Evolutionary conservation across 768 basidiomycete genomes (phyloP), one percentile per base, ranked within the genome.

Genomic region (Grammothele lineata): DNA sequence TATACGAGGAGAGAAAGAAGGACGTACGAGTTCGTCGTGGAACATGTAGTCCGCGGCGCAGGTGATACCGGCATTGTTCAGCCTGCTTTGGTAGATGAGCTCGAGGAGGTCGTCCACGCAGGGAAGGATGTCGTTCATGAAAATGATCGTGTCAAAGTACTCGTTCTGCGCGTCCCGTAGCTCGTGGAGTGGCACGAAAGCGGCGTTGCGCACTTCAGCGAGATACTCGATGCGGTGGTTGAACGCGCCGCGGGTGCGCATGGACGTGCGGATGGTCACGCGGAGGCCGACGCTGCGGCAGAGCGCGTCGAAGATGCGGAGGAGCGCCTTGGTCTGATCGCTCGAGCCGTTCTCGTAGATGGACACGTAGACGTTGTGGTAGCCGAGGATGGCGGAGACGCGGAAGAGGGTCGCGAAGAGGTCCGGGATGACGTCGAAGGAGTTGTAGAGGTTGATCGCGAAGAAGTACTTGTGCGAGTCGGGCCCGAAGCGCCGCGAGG

Each of bases 171-270:
- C 71, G 63, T 96, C 94, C 33, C 96, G 77, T 30, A 96, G 77
- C 61, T 98, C 96, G 69, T 95, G 88, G 19, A 98, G 73, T 1
- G 96, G 96, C 2, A 89, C 92, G 64, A 99, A 89, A 12, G 96
- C 96, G 22, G 92, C 86, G 65, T 99, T 98, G 50, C 96, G 88
- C n/a, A 99, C 95, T 63, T 99, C 95, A n/a, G 96, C 96, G 43
- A 99, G 85, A 70, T 99, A 99, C 68, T 99, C 96, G 74, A 99
- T 99, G 43, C 96, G 94, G 66, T 99, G 96, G 67, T 95, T 95
- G 76, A 98, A 98, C 8, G 88, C 87, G 33, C 96, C 96, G 23
- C 95, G 77, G 9, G 89, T 94, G 52, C 96, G 85, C 73, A 85
- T 87, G 9, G 87, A 91, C 0, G 93, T 93, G 49, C 92, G 83